Evolutionary conservation across 305 asterid species (phyloP).

Genomic region (Plantago coronopus): DNA sequence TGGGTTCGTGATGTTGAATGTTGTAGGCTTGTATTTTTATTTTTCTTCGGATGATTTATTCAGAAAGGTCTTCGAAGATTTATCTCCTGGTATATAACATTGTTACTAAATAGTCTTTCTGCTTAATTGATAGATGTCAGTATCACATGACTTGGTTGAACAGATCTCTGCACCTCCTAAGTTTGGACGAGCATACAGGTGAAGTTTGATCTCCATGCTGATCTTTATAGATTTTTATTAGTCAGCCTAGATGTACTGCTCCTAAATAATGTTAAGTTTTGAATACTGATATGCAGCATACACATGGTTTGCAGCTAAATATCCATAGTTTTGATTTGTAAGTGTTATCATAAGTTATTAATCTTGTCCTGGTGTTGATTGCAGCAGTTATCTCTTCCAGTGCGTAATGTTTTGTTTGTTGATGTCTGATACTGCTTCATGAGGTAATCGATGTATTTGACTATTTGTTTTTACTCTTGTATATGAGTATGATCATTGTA

Average conservation of each 20-base stretch:
- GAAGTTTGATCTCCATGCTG: conserved; percentile 34
- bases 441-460: conserved; percentile 4
- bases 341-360: conserved; percentile 28
- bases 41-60: conserved; percentile 26
- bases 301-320: conserved; percentile 39
- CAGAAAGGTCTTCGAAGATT: conserved; percentile 34
- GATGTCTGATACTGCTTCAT: conserved; percentile 18
- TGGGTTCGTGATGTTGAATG: conserved; percentile 20
- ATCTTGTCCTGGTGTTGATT: conserved; percentile 23
- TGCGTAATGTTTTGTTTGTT: conserved; percentile 22
- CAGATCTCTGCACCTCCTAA: conserved; percentile 60
- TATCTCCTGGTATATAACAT: conserved; percentile 16
- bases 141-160: conserved; percentile 79
- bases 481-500: not conserved
- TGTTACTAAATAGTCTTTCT: conserved; percentile 58
- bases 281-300: conserved; percentile 41
- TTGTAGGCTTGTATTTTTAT: conserved; percentile 21
- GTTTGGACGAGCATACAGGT: conserved; percentile 60
- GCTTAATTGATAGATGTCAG: conserved; percentile 80
- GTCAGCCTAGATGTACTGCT: conserved; percentile 21
- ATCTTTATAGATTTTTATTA: conserved; percentile 20
- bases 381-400: conserved; percentile 29
- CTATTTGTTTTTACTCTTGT: not conserved
- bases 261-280: conserved; percentile 23
- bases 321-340: conserved; percentile 24